Evolutionary conservation across 2,329 filamentous ascomycete genomes (phyloP).

Genomic region (Beauveria sp.): DNA sequence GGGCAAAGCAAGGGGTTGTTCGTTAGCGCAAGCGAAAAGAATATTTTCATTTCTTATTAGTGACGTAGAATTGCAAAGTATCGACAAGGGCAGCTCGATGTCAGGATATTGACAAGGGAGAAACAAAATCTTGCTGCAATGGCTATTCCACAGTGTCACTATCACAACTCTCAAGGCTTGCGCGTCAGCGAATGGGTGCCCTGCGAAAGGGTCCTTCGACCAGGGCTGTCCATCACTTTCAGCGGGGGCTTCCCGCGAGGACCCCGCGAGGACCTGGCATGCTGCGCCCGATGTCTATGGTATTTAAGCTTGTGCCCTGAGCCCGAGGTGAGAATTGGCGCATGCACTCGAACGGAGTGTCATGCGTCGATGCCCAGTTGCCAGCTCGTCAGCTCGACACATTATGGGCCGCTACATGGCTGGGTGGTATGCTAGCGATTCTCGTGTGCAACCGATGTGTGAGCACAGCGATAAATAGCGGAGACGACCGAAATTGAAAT

Average conservation of each 20-base stretch:
- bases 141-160: background rate
- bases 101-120: background rate
- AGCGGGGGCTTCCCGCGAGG: background rate
- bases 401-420: background rate
- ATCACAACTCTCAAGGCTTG: background rate
- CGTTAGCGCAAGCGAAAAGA: background rate
- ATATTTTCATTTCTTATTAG: background rate
- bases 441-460: background rate
- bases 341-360: background rate
- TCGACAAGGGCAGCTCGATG: background rate
- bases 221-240: background rate
- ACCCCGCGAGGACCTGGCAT: background rate
- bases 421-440: background rate
- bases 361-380: slow-evolving; percentile 10
- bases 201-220: background rate
- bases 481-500: background rate
- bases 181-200: background rate
- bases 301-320: background rate
- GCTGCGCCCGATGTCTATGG: background rate
- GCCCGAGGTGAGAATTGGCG: background rate
- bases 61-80: background rate
- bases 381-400: slow-evolving; percentile 5
- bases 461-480: background rate
- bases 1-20: background rate
- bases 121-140: background rate